Conservation (phyloP, 2,329 filamentous ascomycete genomes). For the Aspergillus luchuensis region DNA sequence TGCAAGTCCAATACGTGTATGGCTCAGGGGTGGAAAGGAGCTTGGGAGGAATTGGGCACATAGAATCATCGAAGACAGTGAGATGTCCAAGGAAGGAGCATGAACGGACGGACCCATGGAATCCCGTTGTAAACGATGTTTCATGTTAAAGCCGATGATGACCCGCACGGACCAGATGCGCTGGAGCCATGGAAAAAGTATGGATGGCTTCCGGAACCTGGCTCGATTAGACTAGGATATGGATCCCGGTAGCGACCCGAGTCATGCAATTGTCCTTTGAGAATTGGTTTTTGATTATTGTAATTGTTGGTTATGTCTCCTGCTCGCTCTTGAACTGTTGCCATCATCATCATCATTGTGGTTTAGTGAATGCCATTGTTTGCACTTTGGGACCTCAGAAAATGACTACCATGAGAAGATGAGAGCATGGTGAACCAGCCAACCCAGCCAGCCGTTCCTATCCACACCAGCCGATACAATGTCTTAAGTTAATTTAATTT, state of each 20-base stretch:
- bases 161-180: constrained; percentile 22
- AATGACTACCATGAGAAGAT: too few species aligned
- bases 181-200: constrained; percentile 7
- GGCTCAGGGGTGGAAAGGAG: not conserved
- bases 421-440: not conserved
- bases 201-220: constrained; percentile 9
- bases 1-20: not conserved
- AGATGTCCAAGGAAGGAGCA: constrained; percentile 1
- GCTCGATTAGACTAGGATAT: not conserved
- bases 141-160: constrained; percentile 17
- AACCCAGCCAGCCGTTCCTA: not conserved
- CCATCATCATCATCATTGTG: too few species aligned
- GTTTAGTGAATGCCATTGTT: too few species aligned
- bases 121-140: constrained; percentile 18
- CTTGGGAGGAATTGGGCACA: not conserved
- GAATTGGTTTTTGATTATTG: too few species aligned
- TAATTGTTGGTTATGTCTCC: too few species aligned
- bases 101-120: constrained; percentile 9
- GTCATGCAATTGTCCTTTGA: too few species aligned
- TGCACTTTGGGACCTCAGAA: too few species aligned
- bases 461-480: constrained; percentile 6
- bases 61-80: not conserved
- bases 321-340: too few species aligned
- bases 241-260: too few species aligned
- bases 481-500: constrained; percentile 3